Evolutionary conservation across 306 rosid genomes (phyloP), one percentile per base, ranked within the genome.

Genomic region (Citrullus amarus): DNA sequence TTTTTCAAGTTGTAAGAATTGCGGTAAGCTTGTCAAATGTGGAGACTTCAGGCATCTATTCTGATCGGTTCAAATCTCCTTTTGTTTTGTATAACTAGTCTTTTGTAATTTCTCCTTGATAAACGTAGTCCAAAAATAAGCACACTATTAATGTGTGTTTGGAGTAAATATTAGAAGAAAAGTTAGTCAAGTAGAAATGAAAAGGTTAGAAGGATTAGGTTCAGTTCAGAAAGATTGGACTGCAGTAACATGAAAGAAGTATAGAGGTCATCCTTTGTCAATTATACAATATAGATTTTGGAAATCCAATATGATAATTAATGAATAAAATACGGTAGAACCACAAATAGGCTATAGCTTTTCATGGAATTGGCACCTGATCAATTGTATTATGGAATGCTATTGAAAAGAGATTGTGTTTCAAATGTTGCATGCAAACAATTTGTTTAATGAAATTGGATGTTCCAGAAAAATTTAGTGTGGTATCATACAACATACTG

Each of bases 401-500:
- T 51, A 25, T 51, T 48, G 61, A 28, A 48, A 50, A 51, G 41
- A 50, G 44, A 73, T 73, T 51, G 1, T 73, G 36, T 63, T 38
- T 34, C 63, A 63, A 76, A 39, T 46, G 32, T 6, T 67, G 58
- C 79, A 22, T n/a, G 43, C 44, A 12, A 59, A 54, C 61, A 28
- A 60, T 14, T 50, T 18, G 17, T 78, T 80, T 36, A 61, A 50
- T 61, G 82, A 59, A 44, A 60, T 78, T 15, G 55, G 70, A 57
- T 38, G 61, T 57, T 60, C 71, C 91, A 85, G 91, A 93, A 41
- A 88, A 90, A 78, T 85, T 93, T 83, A 89, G 82, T 6, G 91
- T 91, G 68, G 96, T 88, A 0, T 90, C 98, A 8, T 93, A 93
- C 80, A 93, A 93, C 86, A 88, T 91, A 59, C 82, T 91, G 77